Conservation (phyloP, 768 basidiomycete genomes). For the Stropharia rugosoannulata region DNA sequence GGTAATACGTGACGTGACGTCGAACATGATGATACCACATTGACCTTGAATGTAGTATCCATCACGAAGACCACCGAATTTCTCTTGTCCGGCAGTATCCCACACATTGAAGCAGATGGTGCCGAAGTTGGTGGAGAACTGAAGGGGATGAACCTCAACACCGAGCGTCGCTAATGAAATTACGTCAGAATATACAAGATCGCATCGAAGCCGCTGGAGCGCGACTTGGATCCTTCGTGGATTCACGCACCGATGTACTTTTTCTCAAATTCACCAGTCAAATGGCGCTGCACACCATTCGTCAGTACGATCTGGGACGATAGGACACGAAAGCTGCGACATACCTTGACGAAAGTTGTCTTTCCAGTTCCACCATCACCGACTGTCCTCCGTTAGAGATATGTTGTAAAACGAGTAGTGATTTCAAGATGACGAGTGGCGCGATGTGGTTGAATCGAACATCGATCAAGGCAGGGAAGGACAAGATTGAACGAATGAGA, state of each 20-base stretch:
- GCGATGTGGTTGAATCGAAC: constrained; percentile 28
- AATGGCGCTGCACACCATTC: constrained; percentile 79
- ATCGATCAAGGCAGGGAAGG: constrained; percentile 52
- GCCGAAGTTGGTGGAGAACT: constrained; percentile 97
- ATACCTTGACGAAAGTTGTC: constrained; percentile 97
- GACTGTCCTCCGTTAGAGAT: constrained; percentile 44
- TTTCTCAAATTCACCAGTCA: constrained; percentile 99
- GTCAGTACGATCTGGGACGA: constrained; percentile 50
- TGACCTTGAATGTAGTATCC: constrained; percentile 98
- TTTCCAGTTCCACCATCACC: constrained; percentile 98
- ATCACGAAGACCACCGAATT: constrained; percentile 98
- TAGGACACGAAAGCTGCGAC: constrained; percentile 15
- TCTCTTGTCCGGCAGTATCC: constrained; percentile 99
- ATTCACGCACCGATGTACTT: constrained; percentile 88
- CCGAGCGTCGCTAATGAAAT: constrained; percentile 84
- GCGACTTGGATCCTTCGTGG: constrained; percentile 15
- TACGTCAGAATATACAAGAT: constrained; percentile 15
- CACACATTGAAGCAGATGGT: constrained; percentile 99
- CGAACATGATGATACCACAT: constrained; percentile 99
- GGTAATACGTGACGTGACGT: constrained; percentile 98
- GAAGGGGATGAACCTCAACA: constrained; percentile 97
- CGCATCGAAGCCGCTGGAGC: constrained; percentile 18
- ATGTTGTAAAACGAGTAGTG: constrained; percentile 16
- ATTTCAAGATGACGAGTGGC: constrained; percentile 15
- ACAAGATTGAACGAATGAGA: constrained; percentile 29